Evolutionary conservation across 495 filamentous ascomycete genomes (phyloP).

Genomic region (Trichoderma gamsii): DNA sequence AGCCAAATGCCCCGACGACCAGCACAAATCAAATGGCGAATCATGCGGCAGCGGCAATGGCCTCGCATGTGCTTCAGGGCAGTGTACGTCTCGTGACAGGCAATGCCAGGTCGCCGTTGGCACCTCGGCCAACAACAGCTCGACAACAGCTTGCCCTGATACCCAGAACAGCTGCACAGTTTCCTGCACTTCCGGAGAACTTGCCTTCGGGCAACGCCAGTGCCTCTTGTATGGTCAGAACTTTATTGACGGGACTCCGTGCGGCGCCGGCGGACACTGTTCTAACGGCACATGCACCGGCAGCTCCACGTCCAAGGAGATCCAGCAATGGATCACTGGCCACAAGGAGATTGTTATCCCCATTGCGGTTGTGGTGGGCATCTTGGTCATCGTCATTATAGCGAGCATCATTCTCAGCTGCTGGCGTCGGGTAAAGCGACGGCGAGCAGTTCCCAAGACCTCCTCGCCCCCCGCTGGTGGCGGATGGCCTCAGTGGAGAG

Average conservation of each 20-base stretch:
- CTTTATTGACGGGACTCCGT: slow-evolving; percentile 89
- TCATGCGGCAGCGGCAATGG: slow-evolving; percentile 53
- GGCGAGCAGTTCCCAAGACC: slow-evolving; percentile 11
- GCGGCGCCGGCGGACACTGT: slow-evolving; percentile 75
- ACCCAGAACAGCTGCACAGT: slow-evolving; percentile 57
- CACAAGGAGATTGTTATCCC: slow-evolving; percentile 74
- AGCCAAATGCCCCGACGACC: slow-evolving; percentile 68
- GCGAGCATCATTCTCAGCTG: slow-evolving; percentile 52
- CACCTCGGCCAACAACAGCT: slow-evolving; percentile 63
- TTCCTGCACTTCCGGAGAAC: slow-evolving; percentile 67
- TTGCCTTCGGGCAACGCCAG: slow-evolving; percentile 38
- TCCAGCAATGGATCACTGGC: slow-evolving; percentile 59
- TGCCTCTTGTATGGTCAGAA: slow-evolving; percentile 81
- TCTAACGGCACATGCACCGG: slow-evolving; percentile 66
- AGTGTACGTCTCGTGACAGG: slow-evolving; percentile 86
- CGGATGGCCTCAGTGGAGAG: slow-evolving; percentile 9
- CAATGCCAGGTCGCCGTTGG: slow-evolving; percentile 90
- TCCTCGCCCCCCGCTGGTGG: slow-evolving; percentile 4
- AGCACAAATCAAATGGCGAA: slow-evolving; percentile 61
- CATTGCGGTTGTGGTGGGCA: slow-evolving; percentile 60
- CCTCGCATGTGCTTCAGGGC: slow-evolving; percentile 83
- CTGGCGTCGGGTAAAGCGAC: slow-evolving; percentile 39
- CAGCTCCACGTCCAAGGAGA: slow-evolving; percentile 51
- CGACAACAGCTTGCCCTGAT: slow-evolving; percentile 74
- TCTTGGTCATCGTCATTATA: slow-evolving; percentile 57